Conservation (phyloP, 495 filamentous ascomycete genomes). For the Hamigera avellanea region DNA sequence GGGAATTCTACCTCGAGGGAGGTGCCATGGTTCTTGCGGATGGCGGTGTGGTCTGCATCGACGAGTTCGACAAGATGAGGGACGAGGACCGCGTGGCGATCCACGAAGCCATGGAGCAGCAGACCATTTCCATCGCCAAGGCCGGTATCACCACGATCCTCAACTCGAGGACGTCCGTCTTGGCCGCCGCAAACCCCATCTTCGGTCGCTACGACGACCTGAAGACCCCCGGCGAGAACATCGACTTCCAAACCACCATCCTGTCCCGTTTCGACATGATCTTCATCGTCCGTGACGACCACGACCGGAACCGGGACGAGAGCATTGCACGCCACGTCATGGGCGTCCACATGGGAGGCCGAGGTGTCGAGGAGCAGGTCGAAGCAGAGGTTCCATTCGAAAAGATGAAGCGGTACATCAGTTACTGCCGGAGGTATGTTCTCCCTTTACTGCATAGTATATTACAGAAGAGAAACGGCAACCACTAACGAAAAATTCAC, state of each 20-base stretch:
- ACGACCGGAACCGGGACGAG: constrained; percentile 82
- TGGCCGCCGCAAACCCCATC: constrained; percentile 94
- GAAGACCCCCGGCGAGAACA: constrained; percentile 96
- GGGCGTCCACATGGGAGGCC: constrained; percentile 91
- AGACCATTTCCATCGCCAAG: constrained; percentile 99
- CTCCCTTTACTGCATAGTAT: neutral
- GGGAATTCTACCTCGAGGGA: constrained; percentile 97
- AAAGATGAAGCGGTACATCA: constrained; percentile 97
- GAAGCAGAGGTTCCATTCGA: constrained; percentile 85
- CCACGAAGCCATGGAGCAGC: constrained; percentile 99
- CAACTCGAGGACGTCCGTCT: constrained; percentile 88
- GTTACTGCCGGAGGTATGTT: constrained; percentile 87
- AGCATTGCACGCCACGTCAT: constrained; percentile 94
- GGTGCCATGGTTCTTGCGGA: constrained; percentile 99
- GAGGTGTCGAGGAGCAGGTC: constrained; percentile 69
- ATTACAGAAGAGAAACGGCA: neutral
- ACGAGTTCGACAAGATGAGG: constrained; percentile 99
- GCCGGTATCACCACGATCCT: constrained; percentile 98
- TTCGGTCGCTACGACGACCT: constrained; percentile 98
- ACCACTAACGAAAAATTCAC: constrained; percentile 21
- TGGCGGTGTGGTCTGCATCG: constrained; percentile 96
- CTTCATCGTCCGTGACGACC: constrained; percentile 95
- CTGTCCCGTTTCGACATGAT: constrained; percentile 99
- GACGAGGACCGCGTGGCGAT: constrained; percentile 98
- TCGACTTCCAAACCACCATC: constrained; percentile 99